Base-by-base conservation (phyloP, 306 rosid genomes). In the Delonix regia region DNA sequence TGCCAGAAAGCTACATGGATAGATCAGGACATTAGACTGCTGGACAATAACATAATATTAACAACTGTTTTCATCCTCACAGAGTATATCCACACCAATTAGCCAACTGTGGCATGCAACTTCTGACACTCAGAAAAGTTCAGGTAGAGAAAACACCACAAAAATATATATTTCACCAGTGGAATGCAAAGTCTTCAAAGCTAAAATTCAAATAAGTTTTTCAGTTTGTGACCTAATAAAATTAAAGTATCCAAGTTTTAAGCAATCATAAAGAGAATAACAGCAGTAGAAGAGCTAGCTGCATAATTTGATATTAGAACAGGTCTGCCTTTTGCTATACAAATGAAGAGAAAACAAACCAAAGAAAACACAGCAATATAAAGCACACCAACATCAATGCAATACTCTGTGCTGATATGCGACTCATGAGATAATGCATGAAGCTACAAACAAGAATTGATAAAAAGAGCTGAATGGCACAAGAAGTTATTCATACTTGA, bases 381-480 rank as follows among this genome's bases (percentile, higher is more conserved):
- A 52, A 53, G 65, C 21, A 56, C 49, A 65, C 28, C 59, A 24
- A 56, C 24, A 33, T 16, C 33, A 72, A 77, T 25, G 44, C 51
- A 34, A 64, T 48, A 78, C 53, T 30, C 33, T 14, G 53, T 7
- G 38, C 25, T 13, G 7, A 62, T 8, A 21, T 33, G 74, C 73
- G 59, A 36, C 66, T 28, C 57, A 65, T 30, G 44, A 2, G 4
- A 18, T 53, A 65, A 16, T 2, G 41, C 34, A 27, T 47, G 72
- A 65, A 72, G 33, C 47, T 24, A 61, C 38, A 76, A n/a, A 69
- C 78, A 74, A 63, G 8, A 64, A 63, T 55, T 75, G 65, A 69
- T 74, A 45, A 49, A 49, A 5, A 42, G 38, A 33, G 1, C 39
- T 4, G 16, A 64, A 9, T 60, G 73, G n/a, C 69, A 61, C 8